Evolutionary conservation across 176 grass and related monocot species (phyloP).

Genomic region (Dactylis glomerata): DNA sequence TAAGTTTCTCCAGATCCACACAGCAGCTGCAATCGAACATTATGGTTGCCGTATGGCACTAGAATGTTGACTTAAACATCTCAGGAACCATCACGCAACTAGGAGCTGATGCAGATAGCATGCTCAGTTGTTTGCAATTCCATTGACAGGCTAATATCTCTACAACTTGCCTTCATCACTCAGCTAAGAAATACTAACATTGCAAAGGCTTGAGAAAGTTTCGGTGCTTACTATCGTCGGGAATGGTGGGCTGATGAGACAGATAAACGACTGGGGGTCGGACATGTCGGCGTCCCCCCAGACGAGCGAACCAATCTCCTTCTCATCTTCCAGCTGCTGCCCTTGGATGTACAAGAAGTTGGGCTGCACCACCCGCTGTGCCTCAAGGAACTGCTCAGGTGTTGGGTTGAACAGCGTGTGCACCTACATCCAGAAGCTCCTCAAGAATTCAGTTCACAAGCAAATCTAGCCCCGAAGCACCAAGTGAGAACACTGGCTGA

Average conservation of each 20-base stretch:
- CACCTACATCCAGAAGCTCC: too few relatives aligned
- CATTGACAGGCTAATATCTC: slow-evolving; percentile 13
- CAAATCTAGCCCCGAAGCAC: neutral
- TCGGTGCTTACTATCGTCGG: slow-evolving; percentile 72
- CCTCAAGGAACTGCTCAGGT: slow-evolving; percentile 77
- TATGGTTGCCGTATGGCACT: neutral
- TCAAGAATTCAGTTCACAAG: too few relatives aligned
- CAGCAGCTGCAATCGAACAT: neutral
- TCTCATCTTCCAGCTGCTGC: slow-evolving; percentile 70
- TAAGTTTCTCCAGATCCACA: neutral
- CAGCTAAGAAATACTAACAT: slow-evolving; percentile 5
- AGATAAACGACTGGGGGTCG: slow-evolving; percentile 65
- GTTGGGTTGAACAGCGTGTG: too few relatives aligned
- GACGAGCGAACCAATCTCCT: slow-evolving; percentile 66
- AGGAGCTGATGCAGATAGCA: neutral
- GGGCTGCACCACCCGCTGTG: slow-evolving; percentile 57
- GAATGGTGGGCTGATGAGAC: slow-evolving; percentile 74
- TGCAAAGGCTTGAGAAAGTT: slow-evolving; percentile 10
- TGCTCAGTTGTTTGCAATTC: neutral
- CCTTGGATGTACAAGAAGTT: slow-evolving; percentile 93
- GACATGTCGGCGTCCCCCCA: slow-evolving; percentile 68
- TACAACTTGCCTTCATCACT: neutral
- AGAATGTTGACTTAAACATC: slow-evolving; percentile 1
- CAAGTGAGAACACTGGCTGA: slow-evolving; percentile 15
- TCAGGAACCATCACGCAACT: neutral